phyloP scores from a whole-genome alignment of 805 yeast genomes.

The Kregervanrija fluxuum region DNA sequence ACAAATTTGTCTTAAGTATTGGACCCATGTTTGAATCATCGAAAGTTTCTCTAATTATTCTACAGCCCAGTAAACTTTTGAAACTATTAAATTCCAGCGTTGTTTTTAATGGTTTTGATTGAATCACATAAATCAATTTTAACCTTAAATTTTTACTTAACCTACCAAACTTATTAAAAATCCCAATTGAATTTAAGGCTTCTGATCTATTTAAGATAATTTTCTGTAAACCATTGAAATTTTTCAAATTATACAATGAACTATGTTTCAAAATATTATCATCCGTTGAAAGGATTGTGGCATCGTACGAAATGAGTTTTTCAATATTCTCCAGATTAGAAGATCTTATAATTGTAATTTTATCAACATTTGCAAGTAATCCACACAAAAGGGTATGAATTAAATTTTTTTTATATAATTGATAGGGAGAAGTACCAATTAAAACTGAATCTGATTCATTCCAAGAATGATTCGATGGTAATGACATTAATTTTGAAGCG shows the following conservation, averaged over 20 bases:
- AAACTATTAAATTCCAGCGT: conserved; percentile 28
- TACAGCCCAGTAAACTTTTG: conserved; percentile 39
- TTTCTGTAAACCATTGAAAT: conserved; percentile 14
- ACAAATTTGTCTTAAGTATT: conserved; percentile 48
- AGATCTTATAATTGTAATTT: conserved; percentile 18
- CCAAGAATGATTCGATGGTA: conserved; percentile 25
- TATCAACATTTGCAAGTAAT: conserved; percentile 28
- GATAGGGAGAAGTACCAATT: conserved; percentile 12
- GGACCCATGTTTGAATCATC: conserved; percentile 48
- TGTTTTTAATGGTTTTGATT: conserved; percentile 11
- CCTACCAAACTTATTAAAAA: conserved; percentile 33
- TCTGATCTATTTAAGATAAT: conserved; percentile 30
- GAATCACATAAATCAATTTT: conserved; percentile 35
- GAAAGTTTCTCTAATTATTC: conserved; percentile 46
- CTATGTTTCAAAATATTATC: conserved; percentile 20
- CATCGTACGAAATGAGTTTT: conserved; percentile 11
- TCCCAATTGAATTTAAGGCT: conserved; percentile 41
- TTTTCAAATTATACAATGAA: conserved; percentile 13
- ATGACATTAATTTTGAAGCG: conserved; percentile 28
- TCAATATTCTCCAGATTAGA: conserved; percentile 4
- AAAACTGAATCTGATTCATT: conserved; percentile 18
- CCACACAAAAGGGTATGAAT: conserved; percentile 34
- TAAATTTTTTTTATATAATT: conserved; percentile 15
- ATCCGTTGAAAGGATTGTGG: conserved; percentile 27
- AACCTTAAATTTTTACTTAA: conserved; percentile 18